Conservation (phyloP, 192 early-diverging fungal species). For the Podila horticola region DNA sequence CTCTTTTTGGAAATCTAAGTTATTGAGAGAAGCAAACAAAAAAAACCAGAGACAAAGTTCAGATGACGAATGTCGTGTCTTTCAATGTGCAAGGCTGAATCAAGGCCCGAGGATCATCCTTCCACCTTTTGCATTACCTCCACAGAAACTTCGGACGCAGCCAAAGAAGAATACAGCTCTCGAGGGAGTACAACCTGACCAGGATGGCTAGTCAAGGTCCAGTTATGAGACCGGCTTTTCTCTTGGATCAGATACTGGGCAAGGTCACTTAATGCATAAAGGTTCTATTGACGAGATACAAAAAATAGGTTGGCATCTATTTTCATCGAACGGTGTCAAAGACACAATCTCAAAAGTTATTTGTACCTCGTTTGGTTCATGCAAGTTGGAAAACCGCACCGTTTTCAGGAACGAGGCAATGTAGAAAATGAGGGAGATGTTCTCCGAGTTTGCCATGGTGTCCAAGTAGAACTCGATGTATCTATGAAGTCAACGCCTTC, state of each 20-base stretch:
- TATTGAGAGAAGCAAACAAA: not conserved
- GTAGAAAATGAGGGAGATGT: slow-evolving; percentile 86
- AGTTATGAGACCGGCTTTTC: slow-evolving; percentile 75
- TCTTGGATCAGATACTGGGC: slow-evolving; percentile 83
- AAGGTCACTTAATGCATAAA: slow-evolving; percentile 89
- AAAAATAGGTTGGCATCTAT: not conserved
- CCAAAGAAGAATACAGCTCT: slow-evolving; percentile 69
- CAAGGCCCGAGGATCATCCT: not conserved
- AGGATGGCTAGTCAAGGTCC: slow-evolving; percentile 85
- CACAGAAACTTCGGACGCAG: slow-evolving; percentile 50
- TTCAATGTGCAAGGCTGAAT: not conserved
- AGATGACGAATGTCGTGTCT: not conserved
- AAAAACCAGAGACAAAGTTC: not conserved
- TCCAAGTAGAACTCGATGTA: slow-evolving; percentile 92
- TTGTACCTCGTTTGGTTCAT: slow-evolving; percentile 61
- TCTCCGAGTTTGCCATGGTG: slow-evolving; percentile 80
- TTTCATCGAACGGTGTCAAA: not conserved
- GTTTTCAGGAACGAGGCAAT: slow-evolving; percentile 82
- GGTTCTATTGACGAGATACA: slow-evolving; percentile 52
- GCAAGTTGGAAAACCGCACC: slow-evolving; percentile 63
- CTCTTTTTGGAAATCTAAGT: slow-evolving; percentile 39
- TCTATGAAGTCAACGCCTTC: slow-evolving; percentile 17
- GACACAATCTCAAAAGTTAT: not conserved
- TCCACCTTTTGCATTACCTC: slow-evolving; percentile 43
- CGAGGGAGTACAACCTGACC: slow-evolving; percentile 71